A percentile compares a stretch with the other conserved stretches of the same genome.
phyloP scores from a whole-genome alignment of 2,329 filamentous ascomycete genomes.

The Corinectria fuckeliana region DNA sequence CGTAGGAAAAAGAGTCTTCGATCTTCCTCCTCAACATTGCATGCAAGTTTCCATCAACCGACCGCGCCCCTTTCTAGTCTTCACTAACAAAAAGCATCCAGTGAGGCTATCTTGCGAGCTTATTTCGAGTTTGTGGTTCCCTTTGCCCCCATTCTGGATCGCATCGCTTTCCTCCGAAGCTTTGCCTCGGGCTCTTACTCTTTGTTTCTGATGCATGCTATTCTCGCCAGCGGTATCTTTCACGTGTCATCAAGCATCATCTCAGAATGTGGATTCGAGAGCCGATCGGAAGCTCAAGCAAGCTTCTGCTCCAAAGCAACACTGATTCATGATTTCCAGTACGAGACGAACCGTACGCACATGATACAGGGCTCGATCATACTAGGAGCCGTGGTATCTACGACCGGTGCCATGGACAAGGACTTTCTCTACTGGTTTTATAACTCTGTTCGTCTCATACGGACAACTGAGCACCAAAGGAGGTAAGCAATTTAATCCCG shows the following conservation, averaged over 20 bases:
- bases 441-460: background rate
- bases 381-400: background rate
- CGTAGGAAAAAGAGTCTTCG: conserved; percentile 1
- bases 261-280: background rate
- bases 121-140: conserved; percentile 12
- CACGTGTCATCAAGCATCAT: background rate
- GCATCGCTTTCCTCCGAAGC: background rate
- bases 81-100: background rate
- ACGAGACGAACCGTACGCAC: background rate
- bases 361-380: background rate
- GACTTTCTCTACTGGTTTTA: background rate
- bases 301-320: conserved; percentile 8
- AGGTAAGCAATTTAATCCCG: background rate
- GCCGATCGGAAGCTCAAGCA: background rate
- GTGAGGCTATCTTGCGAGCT: background rate
- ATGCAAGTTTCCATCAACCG: background rate
- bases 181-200: conserved; percentile 2
- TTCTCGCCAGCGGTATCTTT: conserved; percentile 3
- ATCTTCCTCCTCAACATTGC: conserved; percentile 1
- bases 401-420: background rate
- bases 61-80: too few species aligned
- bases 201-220: conserved; percentile 4
- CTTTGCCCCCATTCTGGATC: conserved; percentile 1
- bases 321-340: conserved; percentile 34
- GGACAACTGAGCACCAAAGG: background rate